Evolutionary conservation across 345 rosid genomes (phyloP), one percentile per base, ranked within the genome.

Genomic region (Pistacia vera): DNA sequence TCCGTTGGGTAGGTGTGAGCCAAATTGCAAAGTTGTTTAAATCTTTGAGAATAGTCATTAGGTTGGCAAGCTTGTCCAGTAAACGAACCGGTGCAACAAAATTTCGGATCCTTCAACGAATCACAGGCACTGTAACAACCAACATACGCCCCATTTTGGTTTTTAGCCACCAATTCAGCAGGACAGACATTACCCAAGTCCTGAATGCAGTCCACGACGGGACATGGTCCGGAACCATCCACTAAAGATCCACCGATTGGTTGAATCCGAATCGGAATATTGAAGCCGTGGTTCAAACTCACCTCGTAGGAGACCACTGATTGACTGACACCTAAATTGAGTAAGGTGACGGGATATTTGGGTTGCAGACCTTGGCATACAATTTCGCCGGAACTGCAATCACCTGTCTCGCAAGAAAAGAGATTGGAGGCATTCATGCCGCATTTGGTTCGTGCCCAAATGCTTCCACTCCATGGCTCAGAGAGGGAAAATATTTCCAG

Each of bases 221-320:
- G 83, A 71, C 81, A 79, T 2, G 83, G 18, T 1, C 80, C 76
- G 0, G 83, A 75, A 48, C 81, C 83, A 11, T 67, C 81, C 36
- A 18, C 78, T 20, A 84, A 66, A 0, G 74, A 18, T 38, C 87
- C 87, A 1, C 83, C 85, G 0, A 14, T 38, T 6, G 87, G 85
- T 4, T 48, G 17, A 60, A 81, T 49, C 3, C 74, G 55, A 35
- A 84, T 72, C 0, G 63, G 77, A 4, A 81, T 2, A 35, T 77
- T 84, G 51, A 72, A 65, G n/a, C 87, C 87, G 30, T 81, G 83
- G 63, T 76, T 74, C 81, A 81, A 72, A 83, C 77, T 79, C 35
- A 81, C 73, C 59, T 84, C 85, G 11, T 84, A 81, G 18, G 81
- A 41, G 11, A 79, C 83, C 16, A 35, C 68, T 3, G 71, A 38